Percentiles rank a stretch among this genome's conserved stretches.
These are phyloP conservation scores for Cercospora sp. DNA, from an alignment of 2,329 filamentous ascomycete genomes.

Conservation along the genomic window DNA sequence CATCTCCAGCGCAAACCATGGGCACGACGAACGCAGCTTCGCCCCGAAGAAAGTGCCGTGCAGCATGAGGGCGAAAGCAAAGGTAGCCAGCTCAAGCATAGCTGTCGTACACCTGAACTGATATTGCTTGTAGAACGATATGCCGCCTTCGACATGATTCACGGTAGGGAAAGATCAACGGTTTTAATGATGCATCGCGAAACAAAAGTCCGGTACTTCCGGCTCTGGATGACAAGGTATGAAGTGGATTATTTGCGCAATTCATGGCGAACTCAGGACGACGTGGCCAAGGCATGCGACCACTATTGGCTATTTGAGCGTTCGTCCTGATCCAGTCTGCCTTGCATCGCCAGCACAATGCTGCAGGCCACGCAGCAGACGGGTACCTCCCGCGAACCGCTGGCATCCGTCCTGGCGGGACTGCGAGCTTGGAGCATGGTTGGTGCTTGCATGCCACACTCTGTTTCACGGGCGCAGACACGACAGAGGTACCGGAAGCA, in stretches of 20 bases:
- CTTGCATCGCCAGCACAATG: slow-evolving; percentile 1
- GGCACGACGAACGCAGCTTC: background rate
- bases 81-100: slow-evolving; percentile 12
- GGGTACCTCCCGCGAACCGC: background rate
- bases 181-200: background rate
- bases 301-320: background rate
- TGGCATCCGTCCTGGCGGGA: background rate
- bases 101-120: slow-evolving; percentile 7
- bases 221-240: background rate
- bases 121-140: slow-evolving; percentile 2
- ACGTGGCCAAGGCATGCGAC: background rate
- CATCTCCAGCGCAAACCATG: background rate
- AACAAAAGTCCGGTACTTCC: background rate
- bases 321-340: background rate
- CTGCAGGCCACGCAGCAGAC: background rate
- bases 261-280: background rate
- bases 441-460: slow-evolving; percentile 14
- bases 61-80: background rate
- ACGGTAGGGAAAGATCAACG: background rate
- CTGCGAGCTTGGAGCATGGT: slow-evolving; percentile 4
- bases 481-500: background rate
- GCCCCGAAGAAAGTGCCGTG: background rate
- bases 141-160: background rate
- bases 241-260: background rate
- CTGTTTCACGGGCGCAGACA: slow-evolving; percentile 6